phyloP scores from a whole-genome alignment of 225 moss, liverwort and hornwort genomes.

The Pleurozium schreberi region DNA sequence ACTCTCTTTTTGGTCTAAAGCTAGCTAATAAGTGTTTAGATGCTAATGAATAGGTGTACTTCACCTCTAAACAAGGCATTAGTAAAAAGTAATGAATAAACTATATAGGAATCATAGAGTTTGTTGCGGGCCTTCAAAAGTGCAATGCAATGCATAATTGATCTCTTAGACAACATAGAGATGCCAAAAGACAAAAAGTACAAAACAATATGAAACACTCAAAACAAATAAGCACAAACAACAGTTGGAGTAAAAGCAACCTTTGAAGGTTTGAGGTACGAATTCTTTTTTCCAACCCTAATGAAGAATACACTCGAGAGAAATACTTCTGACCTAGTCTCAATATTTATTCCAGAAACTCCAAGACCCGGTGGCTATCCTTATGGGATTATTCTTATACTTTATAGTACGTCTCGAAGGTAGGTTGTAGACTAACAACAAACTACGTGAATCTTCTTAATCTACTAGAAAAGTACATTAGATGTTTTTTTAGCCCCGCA shows the following conservation, averaged over 20 bases:
- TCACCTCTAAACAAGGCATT: neutral
- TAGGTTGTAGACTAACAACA: neutral
- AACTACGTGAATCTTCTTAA: neutral
- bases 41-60: neutral
- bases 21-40: too few relatives aligned
- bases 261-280: neutral
- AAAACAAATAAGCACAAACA: neutral
- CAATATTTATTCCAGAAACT: neutral
- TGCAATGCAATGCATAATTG: too few relatives aligned
- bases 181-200: neutral
- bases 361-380: neutral
- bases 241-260: neutral
- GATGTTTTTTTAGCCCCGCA: too few relatives aligned
- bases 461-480: neutral
- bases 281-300: neutral
- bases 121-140: too few relatives aligned
- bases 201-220: neutral
- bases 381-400: neutral
- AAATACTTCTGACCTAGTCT: neutral
- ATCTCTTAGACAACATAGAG: too few relatives aligned
- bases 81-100: neutral
- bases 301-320: neutral
- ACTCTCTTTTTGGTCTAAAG: too few relatives aligned
- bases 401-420: neutral
- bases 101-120: too few relatives aligned